phyloP scores from a whole-genome alignment of 139 green algal genomes.

The Auxenochlorella pyrenoidosa region DNA sequence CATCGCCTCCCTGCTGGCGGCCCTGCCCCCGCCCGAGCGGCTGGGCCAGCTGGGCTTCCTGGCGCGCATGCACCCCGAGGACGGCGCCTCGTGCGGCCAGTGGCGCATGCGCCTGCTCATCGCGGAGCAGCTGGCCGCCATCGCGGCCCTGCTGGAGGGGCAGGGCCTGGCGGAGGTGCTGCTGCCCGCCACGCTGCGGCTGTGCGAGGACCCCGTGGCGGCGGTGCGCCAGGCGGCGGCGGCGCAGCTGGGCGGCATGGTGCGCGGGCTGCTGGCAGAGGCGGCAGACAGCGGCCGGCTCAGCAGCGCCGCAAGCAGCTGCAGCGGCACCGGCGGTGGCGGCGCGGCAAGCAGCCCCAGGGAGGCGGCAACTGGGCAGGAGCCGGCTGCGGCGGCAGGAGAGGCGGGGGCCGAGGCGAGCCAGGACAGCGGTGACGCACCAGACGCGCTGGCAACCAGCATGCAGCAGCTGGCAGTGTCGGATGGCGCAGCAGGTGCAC shows the following conservation, averaged over 20 bases:
- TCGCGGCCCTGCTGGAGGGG: slow-evolving; percentile 44
- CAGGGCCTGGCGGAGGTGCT: slow-evolving; percentile 45
- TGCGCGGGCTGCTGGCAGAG: slow-evolving; percentile 30
- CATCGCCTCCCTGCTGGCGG: slow-evolving; percentile 45
- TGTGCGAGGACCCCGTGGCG: slow-evolving; percentile 61
- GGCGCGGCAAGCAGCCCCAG: neutral
- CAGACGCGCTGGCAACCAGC: neutral
- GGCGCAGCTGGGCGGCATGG: slow-evolving; percentile 48
- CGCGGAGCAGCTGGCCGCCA: slow-evolving; percentile 50
- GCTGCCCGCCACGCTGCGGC: slow-evolving; percentile 50
- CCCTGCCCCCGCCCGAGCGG: slow-evolving; percentile 40
- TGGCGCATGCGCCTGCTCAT: slow-evolving; percentile 55
- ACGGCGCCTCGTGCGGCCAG: slow-evolving; percentile 21
- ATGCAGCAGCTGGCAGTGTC: slow-evolving; percentile 5
- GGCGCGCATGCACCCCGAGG: slow-evolving; percentile 16
- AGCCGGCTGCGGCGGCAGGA: neutral
- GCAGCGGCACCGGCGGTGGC: neutral
- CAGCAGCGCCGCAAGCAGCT: neutral
- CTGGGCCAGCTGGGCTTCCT: slow-evolving; percentile 33
- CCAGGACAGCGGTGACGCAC: neutral
- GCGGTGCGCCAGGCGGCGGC: slow-evolving; percentile 56
- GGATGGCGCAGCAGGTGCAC: neutral
- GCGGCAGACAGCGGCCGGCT: neutral
- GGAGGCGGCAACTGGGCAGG: neutral
- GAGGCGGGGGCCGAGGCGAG: neutral